Percentiles rank a stretch among this genome's conserved stretches.
Evolutionary conservation across 2,329 filamentous ascomycete genomes (phyloP).

Genomic region (Diaporthe aspalathi): DNA sequence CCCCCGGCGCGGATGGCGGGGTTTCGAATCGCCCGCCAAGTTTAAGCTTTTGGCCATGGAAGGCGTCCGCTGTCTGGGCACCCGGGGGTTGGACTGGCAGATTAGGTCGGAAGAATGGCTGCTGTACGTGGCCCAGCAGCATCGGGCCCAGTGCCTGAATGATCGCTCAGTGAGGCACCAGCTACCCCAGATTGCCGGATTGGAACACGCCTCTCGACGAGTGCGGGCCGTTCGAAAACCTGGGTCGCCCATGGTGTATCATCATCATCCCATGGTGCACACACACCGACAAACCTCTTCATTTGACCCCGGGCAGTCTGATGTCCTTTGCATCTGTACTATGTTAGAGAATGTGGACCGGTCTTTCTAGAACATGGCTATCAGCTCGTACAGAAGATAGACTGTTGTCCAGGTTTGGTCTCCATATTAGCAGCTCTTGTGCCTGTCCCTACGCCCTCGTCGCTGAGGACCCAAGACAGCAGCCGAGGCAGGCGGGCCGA

Average conservation of each 20-base stretch:
- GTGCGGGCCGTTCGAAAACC: conserved; percentile 7
- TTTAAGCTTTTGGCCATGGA: conserved; percentile 30
- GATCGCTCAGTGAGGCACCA: not conserved
- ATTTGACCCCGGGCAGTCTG: not conserved
- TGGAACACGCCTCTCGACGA: not conserved
- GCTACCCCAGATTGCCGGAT: not conserved
- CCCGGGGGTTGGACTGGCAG: no score
- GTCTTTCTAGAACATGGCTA: conserved; percentile 1
- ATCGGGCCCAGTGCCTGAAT: not conserved
- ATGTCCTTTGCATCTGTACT: conserved; percentile 15
- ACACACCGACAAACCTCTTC: not conserved
- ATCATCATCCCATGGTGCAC: conserved; percentile 5
- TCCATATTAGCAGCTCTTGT: not conserved
- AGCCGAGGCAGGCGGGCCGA: conserved; percentile 6
- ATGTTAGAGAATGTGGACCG: conserved; percentile 4
- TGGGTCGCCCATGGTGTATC: conserved; percentile 13
- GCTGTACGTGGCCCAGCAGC: conserved; percentile 8
- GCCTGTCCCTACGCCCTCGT: no score
- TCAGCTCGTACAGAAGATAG: not conserved
- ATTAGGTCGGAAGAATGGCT: not conserved
- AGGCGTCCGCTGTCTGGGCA: conserved; percentile 16
- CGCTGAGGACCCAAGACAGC: not conserved
- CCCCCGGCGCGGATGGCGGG: conserved; percentile 24
- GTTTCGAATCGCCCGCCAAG: conserved; percentile 26
- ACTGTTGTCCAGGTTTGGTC: not conserved